Evolutionary conservation across 2,329 filamentous ascomycete genomes (phyloP).

Genomic region (Colletotrichum sp.): DNA sequence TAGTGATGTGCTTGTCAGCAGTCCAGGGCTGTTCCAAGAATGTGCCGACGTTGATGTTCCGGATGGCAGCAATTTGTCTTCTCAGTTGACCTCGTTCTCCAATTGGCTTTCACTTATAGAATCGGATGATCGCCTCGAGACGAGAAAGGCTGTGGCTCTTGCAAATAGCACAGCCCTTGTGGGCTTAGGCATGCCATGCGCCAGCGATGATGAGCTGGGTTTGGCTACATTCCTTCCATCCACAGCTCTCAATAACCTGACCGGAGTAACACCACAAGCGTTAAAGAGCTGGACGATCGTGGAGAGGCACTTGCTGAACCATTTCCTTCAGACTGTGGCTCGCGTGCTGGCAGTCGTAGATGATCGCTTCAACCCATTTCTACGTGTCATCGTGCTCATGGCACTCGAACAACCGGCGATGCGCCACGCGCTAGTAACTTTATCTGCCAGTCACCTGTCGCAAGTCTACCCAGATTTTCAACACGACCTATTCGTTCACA

Average conservation of each 20-base stretch:
- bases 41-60: background rate
- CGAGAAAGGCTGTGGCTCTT: background rate
- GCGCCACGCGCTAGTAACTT: background rate
- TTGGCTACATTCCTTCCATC: background rate
- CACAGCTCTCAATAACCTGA: background rate
- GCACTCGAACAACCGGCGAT: background rate
- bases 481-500: no score
- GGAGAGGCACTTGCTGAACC: background rate
- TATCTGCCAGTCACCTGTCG: background rate
- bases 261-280: background rate
- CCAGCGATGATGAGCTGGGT: background rate
- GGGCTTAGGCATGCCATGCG: background rate
- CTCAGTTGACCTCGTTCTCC: background rate
- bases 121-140: background rate
- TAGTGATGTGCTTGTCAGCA: background rate
- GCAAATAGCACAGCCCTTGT: background rate
- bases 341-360: background rate
- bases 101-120: background rate
- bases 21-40: background rate
- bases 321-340: background rate
- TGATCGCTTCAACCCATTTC: background rate
- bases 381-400: background rate
- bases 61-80: background rate
- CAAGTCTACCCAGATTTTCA: no score
- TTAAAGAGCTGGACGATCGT: background rate